These are phyloP conservation scores for Fusarium coffeatum DNA, from an alignment of 2,329 filamentous ascomycete species.

Conservation along the genomic window DNA sequence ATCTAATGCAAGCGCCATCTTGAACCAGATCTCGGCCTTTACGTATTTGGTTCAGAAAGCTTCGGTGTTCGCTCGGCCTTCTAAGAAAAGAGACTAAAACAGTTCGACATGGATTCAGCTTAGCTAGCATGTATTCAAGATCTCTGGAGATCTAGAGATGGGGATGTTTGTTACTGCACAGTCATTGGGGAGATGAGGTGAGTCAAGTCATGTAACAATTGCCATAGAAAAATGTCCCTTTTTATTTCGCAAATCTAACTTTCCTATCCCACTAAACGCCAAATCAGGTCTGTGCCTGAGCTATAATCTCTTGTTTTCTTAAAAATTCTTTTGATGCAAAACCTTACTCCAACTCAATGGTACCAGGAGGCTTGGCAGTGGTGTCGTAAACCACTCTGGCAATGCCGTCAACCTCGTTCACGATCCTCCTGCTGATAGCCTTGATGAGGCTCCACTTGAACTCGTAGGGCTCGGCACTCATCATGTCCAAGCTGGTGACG, in stretches of 20 bases:
- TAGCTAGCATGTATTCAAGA: not conserved
- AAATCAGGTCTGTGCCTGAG: not conserved
- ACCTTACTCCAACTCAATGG: constrained; percentile 8
- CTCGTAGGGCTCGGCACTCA: constrained; percentile 70
- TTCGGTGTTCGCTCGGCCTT: constrained; percentile 3
- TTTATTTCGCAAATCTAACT: constrained; percentile 11
- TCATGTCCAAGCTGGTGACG: constrained; percentile 63
- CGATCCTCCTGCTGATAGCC: constrained; percentile 20
- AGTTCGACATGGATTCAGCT: not conserved
- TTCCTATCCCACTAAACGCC: constrained; percentile 11
- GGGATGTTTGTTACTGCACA: not conserved
- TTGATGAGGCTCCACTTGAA: constrained; percentile 18
- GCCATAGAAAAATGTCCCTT: not conserved
- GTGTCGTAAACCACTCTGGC: constrained; percentile 18
- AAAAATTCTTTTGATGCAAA: not conserved
- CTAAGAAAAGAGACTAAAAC: not conserved
- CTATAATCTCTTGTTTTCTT: not conserved
- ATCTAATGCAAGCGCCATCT: not conserved
- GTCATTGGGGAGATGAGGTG: not conserved
- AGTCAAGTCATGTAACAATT: not conserved
- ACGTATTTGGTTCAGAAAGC: not conserved
- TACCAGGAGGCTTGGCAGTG: constrained; percentile 12
- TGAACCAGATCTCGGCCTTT: not conserved
- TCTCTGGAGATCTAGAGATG: not conserved
- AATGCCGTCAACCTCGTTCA: constrained; percentile 20